phyloP scores from a whole-genome alignment of 2,329 filamentous ascomycete genomes.

The Trichoderma semiorbis region DNA sequence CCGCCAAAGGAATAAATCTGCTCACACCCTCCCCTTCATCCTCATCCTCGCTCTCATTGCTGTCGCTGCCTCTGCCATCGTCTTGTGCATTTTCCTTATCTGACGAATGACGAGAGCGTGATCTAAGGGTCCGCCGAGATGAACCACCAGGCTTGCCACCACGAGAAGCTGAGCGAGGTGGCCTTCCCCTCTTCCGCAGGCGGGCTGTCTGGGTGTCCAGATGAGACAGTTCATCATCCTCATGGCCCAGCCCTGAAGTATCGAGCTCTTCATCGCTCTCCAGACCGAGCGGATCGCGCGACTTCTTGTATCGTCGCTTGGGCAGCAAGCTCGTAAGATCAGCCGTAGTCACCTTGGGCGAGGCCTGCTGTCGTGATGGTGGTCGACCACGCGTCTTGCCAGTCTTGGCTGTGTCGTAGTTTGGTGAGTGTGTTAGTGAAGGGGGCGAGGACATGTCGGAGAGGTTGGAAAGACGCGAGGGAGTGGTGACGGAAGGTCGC shows the following conservation, averaged over 20 bases:
- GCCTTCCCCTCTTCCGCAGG: slow-evolving; percentile 33
- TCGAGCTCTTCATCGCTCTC: slow-evolving; percentile 47
- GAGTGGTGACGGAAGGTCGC: slow-evolving; percentile 36
- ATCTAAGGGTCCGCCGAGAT: slow-evolving; percentile 35
- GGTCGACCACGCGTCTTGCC: slow-evolving; percentile 30
- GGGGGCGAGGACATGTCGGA: slow-evolving; percentile 62
- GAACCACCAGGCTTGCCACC: slow-evolving; percentile 26
- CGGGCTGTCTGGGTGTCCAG: slow-evolving; percentile 37
- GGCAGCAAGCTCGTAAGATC: slow-evolving; percentile 54
- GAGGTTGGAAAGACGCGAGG: slow-evolving; percentile 38
- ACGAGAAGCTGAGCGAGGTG: slow-evolving; percentile 29
- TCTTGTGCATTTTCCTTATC: slow-evolving; percentile 57
- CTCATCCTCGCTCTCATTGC: slow-evolving; percentile 33
- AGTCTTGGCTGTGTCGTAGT: slow-evolving; percentile 37
- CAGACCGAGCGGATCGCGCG: slow-evolving; percentile 38
- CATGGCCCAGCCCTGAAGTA: slow-evolving; percentile 44
- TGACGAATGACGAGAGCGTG: slow-evolving; percentile 50
- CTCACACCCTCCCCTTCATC: slow-evolving; percentile 37
- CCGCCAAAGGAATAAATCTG: slow-evolving; percentile 42
- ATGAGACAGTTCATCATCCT: slow-evolving; percentile 57
- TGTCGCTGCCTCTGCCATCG: slow-evolving; percentile 33
- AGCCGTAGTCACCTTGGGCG: slow-evolving; percentile 50
- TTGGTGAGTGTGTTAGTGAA: slow-evolving; percentile 64
- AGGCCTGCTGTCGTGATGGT: slow-evolving; percentile 32
- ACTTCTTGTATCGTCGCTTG: slow-evolving; percentile 45